Conservation (phyloP, 2,329 filamentous ascomycete species). For the Colletotrichum orbiculare region DNA sequence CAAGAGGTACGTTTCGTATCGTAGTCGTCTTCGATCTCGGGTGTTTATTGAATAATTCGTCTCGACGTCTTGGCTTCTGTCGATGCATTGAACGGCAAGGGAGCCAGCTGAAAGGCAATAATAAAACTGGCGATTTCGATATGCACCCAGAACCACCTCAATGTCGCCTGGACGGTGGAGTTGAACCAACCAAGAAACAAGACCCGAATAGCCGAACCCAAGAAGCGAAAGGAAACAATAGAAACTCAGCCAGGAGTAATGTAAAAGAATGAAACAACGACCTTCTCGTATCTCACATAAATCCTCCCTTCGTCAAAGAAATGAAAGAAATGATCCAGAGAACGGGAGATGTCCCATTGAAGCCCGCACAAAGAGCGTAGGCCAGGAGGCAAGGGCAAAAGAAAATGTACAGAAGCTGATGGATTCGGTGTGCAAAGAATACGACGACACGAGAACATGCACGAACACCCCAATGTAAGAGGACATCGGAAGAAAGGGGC, state of each 20-base stretch:
- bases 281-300: neutral
- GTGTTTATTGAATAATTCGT: neutral
- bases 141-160: neutral
- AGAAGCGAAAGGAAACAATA: neutral
- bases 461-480: neutral
- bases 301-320: slow-evolving; percentile 14
- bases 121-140: neutral
- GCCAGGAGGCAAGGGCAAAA: slow-evolving; percentile 16
- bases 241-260: slow-evolving; percentile 29
- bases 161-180: slow-evolving; percentile 26
- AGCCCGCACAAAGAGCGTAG: slow-evolving; percentile 30
- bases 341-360: slow-evolving; percentile 1
- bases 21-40: neutral
- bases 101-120: slow-evolving; percentile 16
- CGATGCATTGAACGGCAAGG: neutral
- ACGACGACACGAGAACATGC: slow-evolving; percentile 8
- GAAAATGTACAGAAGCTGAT: slow-evolving; percentile 4
- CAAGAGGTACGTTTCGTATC: neutral
- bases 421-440: slow-evolving; percentile 16
- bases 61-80: neutral
- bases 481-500: slow-evolving; percentile 1
- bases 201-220: neutral
- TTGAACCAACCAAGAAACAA: slow-evolving; percentile 5
- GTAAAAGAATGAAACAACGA: slow-evolving; percentile 29
- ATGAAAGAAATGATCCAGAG: slow-evolving; percentile 30